A percentile compares a stretch with the other conserved stretches of the same genome.
phyloP scores from a whole-genome alignment of 202 grass and related monocot genomes.

The Dendrocalamus latiflorus region DNA sequence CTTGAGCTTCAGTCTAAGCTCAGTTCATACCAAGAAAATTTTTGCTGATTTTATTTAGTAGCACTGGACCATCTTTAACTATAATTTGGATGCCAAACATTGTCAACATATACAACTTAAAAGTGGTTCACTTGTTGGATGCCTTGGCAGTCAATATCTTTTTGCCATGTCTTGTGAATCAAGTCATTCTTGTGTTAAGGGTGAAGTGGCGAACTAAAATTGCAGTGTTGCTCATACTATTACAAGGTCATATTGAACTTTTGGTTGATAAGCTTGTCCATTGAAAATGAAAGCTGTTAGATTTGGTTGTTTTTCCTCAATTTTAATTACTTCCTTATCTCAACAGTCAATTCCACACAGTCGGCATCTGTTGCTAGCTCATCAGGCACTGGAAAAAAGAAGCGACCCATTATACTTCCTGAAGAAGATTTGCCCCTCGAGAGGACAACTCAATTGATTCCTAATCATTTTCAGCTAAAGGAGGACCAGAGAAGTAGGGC shows the following conservation, averaged over 20 bases:
- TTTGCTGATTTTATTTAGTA: neutral
- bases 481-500: conserved; percentile 10
- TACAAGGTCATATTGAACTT: neutral
- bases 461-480: conserved; percentile 26
- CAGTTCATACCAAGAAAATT: neutral
- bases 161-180: conserved; percentile 4
- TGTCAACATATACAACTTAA: neutral
- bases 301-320: neutral
- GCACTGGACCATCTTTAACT: neutral
- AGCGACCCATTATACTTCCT: conserved; percentile 25
- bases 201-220: neutral
- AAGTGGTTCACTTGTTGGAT: neutral
- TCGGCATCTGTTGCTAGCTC: conserved; percentile 23
- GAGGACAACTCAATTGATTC: conserved; percentile 18
- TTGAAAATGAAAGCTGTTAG: conserved; percentile 9
- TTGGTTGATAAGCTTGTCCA: neutral
- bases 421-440: conserved; percentile 27
- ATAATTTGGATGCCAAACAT: conserved; percentile 6
- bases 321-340: conserved; percentile 22
- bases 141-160: neutral
- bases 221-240: neutral
- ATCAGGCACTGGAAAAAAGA: conserved; percentile 34
- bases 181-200: conserved; percentile 14
- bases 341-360: conserved; percentile 23
- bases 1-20: neutral